A percentile compares a stretch with the other conserved stretches of the same genome.
phyloP scores from a whole-genome alignment of 345 rosid genomes.

The Pseudoturritis turrita region DNA sequence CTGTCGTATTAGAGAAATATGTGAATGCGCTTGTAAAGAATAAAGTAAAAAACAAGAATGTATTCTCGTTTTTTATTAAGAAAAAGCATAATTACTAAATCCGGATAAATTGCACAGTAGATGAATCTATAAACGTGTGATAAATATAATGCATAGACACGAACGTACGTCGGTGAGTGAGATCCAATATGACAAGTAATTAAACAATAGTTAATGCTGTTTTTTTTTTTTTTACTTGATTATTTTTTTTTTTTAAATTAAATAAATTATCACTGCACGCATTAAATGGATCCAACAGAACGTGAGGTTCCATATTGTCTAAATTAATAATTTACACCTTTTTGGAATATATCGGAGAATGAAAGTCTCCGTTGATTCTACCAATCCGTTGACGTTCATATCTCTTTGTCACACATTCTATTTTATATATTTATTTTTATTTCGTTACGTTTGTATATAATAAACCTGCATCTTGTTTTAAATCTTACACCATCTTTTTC shows the following conservation, averaged over 20 bases:
- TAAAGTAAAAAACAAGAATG: no score
- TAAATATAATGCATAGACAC: slow-evolving; percentile 26
- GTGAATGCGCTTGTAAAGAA: background rate
- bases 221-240: background rate
- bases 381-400: slow-evolving; percentile 39
- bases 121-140: slow-evolving; percentile 31
- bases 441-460: background rate
- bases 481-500: background rate
- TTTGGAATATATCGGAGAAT: slow-evolving; percentile 60
- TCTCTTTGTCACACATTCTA: slow-evolving; percentile 28
- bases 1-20: background rate
- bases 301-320: slow-evolving; percentile 36
- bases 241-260: background rate
- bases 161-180: slow-evolving; percentile 34
- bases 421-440: background rate
- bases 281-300: slow-evolving; percentile 37
- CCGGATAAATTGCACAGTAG: background rate
- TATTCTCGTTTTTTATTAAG: background rate
- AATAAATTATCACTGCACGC: slow-evolving; percentile 28
- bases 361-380: slow-evolving; percentile 73
- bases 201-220: slow-evolving; percentile 23
- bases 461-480: background rate
- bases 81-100: slow-evolving; percentile 1
- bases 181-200: slow-evolving; percentile 33
- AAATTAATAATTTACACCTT: slow-evolving; percentile 28